These are phyloP conservation scores for Starmera stellimalicola DNA, from an alignment of 1,139 yeast genomes.

Conservation along the genomic window DNA sequence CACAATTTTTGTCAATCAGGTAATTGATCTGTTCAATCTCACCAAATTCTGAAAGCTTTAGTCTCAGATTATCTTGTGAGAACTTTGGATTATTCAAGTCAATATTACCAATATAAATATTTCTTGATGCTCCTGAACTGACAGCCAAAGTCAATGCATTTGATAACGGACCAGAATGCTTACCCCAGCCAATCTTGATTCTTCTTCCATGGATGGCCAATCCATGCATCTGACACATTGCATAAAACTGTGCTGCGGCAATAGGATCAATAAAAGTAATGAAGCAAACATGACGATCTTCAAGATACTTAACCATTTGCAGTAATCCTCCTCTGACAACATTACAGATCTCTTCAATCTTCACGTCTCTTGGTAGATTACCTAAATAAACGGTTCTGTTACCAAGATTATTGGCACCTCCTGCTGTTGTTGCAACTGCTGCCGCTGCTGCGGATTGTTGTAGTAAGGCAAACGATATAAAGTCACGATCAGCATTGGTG, in stretches of 20 bases:
- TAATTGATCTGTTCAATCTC: conserved; percentile 92
- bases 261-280: conserved; percentile 85
- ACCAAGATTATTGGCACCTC: conserved; percentile 74
- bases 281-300: conserved; percentile 88
- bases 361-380: conserved; percentile 74
- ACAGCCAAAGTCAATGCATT: conserved; percentile 75
- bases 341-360: conserved; percentile 88
- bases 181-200: conserved; percentile 94
- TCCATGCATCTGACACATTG: conserved; percentile 78
- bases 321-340: conserved; percentile 88
- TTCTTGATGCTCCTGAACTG: conserved; percentile 91
- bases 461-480: conserved; percentile 36
- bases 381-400: conserved; percentile 91
- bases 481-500: conserved; percentile 70
- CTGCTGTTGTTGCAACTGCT: conserved; percentile 67
- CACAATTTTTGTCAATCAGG: conserved; percentile 76
- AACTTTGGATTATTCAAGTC: conserved; percentile 28
- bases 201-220: conserved; percentile 71
- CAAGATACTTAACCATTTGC: conserved; percentile 62
- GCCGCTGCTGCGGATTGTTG: conserved; percentile 76
- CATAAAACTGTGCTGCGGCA: conserved; percentile 91
- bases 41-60: conserved; percentile 74
- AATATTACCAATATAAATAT: conserved; percentile 75
- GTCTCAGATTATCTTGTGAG: conserved; percentile 48
- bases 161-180: conserved; percentile 85